Evolutionary conservation across 768 basidiomycete genomes (phyloP).

Genomic region (Russula sp.): DNA sequence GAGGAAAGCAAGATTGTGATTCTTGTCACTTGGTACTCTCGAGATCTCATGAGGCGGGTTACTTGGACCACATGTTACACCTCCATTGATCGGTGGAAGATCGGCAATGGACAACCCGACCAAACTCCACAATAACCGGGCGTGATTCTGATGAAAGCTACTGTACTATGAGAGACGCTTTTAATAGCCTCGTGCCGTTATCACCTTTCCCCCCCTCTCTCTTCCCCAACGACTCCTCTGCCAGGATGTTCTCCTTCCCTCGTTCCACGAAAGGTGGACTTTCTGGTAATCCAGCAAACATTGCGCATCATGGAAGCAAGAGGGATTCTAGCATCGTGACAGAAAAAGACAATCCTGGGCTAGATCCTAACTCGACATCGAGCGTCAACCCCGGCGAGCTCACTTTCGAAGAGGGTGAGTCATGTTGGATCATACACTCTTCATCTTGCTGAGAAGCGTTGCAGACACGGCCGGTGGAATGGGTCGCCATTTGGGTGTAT

Average conservation of each 20-base stretch:
- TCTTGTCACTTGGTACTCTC: no score
- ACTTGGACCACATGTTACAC: no score
- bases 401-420: constrained; percentile 43
- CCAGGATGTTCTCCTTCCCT: background rate
- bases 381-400: constrained; percentile 37
- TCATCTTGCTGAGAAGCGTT: background rate
- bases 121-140: background rate
- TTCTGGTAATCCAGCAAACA: background rate
- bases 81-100: background rate
- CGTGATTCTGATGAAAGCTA: no score
- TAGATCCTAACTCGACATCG: constrained; percentile 16
- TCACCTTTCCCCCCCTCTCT: no score
- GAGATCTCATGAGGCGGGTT: no score
- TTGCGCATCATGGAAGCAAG: background rate
- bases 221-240: background rate
- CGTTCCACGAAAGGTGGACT: background rate
- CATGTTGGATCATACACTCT: background rate
- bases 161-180: background rate
- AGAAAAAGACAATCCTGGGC: background rate
- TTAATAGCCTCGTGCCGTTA: no score
- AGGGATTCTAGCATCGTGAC: background rate
- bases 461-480: constrained; percentile 48
- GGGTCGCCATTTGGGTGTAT: constrained; percentile 50
- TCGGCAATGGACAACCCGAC: background rate
- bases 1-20: no score